These are phyloP conservation scores for Mortierella sp. DNA, from an alignment of 371 early-diverging fungal species.

Conservation along the genomic window DNA sequence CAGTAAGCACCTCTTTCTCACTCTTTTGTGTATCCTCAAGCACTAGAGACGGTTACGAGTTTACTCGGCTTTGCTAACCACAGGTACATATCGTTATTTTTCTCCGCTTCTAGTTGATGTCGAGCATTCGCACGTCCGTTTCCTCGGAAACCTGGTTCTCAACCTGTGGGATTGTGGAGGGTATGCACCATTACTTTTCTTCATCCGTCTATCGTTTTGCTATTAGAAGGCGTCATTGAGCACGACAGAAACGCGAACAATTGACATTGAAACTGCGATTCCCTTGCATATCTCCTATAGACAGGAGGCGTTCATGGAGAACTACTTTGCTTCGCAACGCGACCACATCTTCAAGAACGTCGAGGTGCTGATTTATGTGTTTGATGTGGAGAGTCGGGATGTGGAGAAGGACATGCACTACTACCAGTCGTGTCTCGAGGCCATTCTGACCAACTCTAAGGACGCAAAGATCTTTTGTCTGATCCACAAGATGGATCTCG, in stretches of 20 bases:
- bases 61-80: background rate
- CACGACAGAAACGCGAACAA: background rate
- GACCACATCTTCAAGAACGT: constrained; percentile 97
- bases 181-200: constrained; percentile 54
- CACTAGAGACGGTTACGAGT: background rate
- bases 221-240: background rate
- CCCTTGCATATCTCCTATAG: constrained; percentile 50
- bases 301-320: constrained; percentile 97
- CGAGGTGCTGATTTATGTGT: constrained; percentile 97
- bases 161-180: constrained; percentile 98
- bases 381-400: constrained; percentile 96
- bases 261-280: background rate
- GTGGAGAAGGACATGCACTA: constrained; percentile 91
- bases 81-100: background rate
- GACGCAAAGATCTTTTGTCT: constrained; percentile 95
- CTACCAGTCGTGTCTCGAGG: constrained; percentile 91
- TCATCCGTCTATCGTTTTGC: no score
- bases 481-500: constrained; percentile 97
- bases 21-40: background rate
- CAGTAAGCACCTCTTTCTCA: constrained; percentile 63
- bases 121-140: constrained; percentile 95
- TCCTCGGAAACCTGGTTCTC: constrained; percentile 93
- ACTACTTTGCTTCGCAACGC: constrained; percentile 91
- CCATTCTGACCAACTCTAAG: constrained; percentile 83
- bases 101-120: constrained; percentile 83